Conservation (phyloP, 2,329 filamentous ascomycete species). For the Trichoderma sp. region DNA sequence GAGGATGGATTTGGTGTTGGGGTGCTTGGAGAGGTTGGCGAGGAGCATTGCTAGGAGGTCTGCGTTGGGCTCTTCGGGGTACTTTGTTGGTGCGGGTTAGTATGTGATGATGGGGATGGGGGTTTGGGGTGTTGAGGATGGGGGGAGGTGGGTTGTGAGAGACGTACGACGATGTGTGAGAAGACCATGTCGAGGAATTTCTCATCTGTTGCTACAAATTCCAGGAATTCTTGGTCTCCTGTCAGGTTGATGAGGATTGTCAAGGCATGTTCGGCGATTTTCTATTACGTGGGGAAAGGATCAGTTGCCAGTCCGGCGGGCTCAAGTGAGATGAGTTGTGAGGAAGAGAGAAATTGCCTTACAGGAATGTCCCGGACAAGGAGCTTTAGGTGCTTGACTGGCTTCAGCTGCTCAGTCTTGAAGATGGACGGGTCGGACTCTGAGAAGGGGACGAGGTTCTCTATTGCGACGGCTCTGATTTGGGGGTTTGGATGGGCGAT, state of each 20-base stretch:
- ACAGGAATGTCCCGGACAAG: constrained; percentile 82
- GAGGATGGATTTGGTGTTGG: constrained; percentile 70
- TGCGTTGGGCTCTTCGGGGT: constrained; percentile 75
- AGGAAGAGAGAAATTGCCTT: constrained; percentile 42
- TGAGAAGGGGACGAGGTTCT: constrained; percentile 84
- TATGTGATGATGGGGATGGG: not conserved
- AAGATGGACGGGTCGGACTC: constrained; percentile 75
- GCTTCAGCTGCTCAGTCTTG: constrained; percentile 75
- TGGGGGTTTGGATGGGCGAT: constrained; percentile 90
- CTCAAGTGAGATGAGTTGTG: not conserved
- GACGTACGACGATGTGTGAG: constrained; percentile 69
- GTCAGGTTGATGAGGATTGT: constrained; percentile 88
- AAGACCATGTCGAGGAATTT: constrained; percentile 77
- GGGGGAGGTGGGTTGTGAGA: not conserved
- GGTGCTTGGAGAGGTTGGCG: constrained; percentile 85
- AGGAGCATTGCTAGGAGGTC: constrained; percentile 89
- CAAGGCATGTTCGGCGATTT: constrained; percentile 89
- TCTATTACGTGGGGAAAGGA: constrained; percentile 48
- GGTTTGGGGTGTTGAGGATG: not conserved
- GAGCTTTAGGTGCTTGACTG: constrained; percentile 84
- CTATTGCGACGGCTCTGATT: constrained; percentile 80
- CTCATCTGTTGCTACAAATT: constrained; percentile 74
- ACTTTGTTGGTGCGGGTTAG: constrained; percentile 47
- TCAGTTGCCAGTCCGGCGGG: not conserved
- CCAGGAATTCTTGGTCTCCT: constrained; percentile 73